Evolutionary conservation across 2,329 filamentous ascomycete species (phyloP).

Genomic region (Cordyceps pruinosa): DNA sequence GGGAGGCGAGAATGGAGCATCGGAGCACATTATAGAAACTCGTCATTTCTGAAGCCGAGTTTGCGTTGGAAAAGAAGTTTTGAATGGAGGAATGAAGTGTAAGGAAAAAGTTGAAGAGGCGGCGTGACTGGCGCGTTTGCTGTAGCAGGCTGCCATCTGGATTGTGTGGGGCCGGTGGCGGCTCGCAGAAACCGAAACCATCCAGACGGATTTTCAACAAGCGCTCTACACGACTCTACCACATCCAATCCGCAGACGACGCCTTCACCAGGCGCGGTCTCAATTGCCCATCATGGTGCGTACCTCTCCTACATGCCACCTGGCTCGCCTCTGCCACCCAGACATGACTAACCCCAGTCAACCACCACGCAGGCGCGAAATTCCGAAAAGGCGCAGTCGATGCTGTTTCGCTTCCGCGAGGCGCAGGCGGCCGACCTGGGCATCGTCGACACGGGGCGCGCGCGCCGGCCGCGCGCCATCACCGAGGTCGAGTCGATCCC

Average conservation of each 20-base stretch:
- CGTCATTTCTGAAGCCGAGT: background rate
- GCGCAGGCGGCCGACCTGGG: slow-evolving; percentile 93
- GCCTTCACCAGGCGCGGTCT: background rate
- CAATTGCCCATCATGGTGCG: slow-evolving; percentile 1
- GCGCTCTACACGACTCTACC: background rate
- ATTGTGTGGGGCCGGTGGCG: background rate
- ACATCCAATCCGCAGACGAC: background rate
- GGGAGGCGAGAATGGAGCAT: background rate
- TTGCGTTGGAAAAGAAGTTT: background rate
- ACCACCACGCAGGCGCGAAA: slow-evolving; percentile 68
- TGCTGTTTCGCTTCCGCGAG: slow-evolving; percentile 99
- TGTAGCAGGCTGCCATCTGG: background rate
- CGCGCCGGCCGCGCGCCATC: slow-evolving; percentile 84
- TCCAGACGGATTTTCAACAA: background rate
- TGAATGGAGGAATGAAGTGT: background rate
- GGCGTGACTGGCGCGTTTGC: background rate
- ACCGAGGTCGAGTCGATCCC: slow-evolving; percentile 79
- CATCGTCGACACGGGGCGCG: slow-evolving; percentile 87
- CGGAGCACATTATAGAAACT: background rate
- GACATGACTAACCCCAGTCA: no score
- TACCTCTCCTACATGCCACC: no score
- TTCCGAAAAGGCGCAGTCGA: slow-evolving; percentile 97
- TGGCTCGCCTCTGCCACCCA: background rate
- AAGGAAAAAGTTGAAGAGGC: background rate
- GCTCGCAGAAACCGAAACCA: background rate